Evolutionary conservation across 2,329 filamentous ascomycete genomes (phyloP).

Genomic region (Arthrinium puccinioides): DNA sequence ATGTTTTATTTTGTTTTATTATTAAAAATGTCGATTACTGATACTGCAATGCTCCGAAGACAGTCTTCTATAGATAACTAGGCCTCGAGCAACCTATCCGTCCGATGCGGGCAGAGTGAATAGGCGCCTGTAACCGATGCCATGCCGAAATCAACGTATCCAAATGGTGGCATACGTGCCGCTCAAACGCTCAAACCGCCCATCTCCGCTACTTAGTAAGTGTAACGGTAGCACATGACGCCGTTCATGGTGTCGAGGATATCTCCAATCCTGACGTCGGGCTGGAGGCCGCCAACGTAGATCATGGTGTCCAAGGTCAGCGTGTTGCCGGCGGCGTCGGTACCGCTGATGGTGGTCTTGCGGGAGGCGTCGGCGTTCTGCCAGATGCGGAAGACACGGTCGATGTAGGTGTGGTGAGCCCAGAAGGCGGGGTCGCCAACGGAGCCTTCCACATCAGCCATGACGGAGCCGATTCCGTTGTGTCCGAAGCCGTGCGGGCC

Average conservation of each 20-base stretch:
- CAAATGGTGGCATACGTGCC: not conserved
- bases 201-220: slow-evolving; percentile 1
- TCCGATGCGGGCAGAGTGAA: slow-evolving; percentile 2
- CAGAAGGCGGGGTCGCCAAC: slow-evolving; percentile 24
- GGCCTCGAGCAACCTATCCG: slow-evolving; percentile 3
- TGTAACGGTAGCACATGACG: slow-evolving; percentile 6
- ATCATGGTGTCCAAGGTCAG: slow-evolving; percentile 5
- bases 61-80: too few relatives aligned
- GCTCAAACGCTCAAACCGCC: not conserved
- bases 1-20: too few relatives aligned
- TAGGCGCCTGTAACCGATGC: not conserved
- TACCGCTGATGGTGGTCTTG: slow-evolving; percentile 14
- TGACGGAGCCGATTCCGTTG: slow-evolving; percentile 23
- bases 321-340: not conserved
- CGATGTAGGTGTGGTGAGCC: slow-evolving; percentile 6
- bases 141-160: not conserved
- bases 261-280: slow-evolving; percentile 3
- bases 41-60: too few relatives aligned
- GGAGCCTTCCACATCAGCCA: slow-evolving; percentile 22
- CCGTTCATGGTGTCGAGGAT: slow-evolving; percentile 4
- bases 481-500: slow-evolving; percentile 25
- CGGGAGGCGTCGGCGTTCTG: slow-evolving; percentile 18
- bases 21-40: too few relatives aligned
- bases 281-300: slow-evolving; percentile 3
- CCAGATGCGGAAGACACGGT: slow-evolving; percentile 6